Conservation (phyloP, 352 stramenopile genomes). For the Phytophthora fragariaefolia region DNA sequence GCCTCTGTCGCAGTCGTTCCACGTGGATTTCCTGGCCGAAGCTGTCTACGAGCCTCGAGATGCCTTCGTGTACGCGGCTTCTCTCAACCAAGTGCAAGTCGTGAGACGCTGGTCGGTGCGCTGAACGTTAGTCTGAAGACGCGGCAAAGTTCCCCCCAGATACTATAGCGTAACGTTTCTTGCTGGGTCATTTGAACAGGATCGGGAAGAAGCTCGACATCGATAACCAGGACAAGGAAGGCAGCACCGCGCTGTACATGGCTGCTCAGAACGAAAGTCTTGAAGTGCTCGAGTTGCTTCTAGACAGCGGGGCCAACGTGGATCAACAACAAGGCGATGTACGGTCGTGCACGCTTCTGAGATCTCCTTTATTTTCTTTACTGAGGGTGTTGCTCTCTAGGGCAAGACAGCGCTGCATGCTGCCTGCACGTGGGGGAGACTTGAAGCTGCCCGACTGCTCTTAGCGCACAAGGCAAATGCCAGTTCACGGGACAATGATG, state of each 20-base stretch:
- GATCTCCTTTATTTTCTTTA: not conserved
- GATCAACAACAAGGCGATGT: conserved; percentile 53
- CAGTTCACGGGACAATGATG: conserved; percentile 46
- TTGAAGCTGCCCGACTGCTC: conserved; percentile 50
- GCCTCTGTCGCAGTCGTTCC: conserved; percentile 39
- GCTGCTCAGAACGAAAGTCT: conserved; percentile 71
- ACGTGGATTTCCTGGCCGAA: conserved; percentile 43
- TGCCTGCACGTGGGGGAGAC: conserved; percentile 61
- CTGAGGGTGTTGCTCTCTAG: conserved; percentile 24
- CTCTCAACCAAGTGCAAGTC: conserved; percentile 70
- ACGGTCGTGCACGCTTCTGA: not conserved
- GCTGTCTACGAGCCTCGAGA: conserved; percentile 47
- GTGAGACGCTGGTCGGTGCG: conserved; percentile 51
- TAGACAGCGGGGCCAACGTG: conserved; percentile 49
- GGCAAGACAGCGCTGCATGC: conserved; percentile 60
- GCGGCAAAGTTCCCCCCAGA: too few relatives aligned
- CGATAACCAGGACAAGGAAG: conserved; percentile 57
- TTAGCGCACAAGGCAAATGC: conserved; percentile 40
- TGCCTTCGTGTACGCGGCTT: conserved; percentile 72
- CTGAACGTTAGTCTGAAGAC: too few relatives aligned
- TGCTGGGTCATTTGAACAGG: too few relatives aligned
- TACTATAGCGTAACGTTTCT: too few relatives aligned
- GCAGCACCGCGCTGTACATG: conserved; percentile 51
- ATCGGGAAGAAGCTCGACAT: conserved; percentile 56
- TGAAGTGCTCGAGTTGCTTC: conserved; percentile 58